Evolutionary conservation across 768 basidiomycete genomes (phyloP).

Genomic region (Porphyrellus cyaneotinctus): DNA sequence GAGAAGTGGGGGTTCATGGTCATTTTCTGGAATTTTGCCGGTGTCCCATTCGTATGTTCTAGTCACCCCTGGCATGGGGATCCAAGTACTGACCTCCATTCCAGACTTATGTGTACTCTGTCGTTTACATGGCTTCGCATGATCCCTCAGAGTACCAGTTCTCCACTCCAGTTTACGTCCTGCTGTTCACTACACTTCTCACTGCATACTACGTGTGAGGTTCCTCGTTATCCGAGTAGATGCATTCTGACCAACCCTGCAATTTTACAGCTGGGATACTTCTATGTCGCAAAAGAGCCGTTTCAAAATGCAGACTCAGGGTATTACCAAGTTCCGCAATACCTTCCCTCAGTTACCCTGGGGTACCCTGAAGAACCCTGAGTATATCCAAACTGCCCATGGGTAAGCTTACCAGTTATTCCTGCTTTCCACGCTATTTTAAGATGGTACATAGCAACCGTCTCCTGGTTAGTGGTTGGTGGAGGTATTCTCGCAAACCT

Average conservation of each 20-base stretch:
- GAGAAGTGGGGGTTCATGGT: slow-evolving; percentile 99
- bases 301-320: slow-evolving; percentile 97
- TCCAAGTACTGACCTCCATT: background rate
- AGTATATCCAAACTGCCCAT: slow-evolving; percentile 89
- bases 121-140: slow-evolving; percentile 96
- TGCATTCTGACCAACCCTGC: background rate
- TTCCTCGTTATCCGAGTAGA: background rate
- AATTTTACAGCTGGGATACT: slow-evolving; percentile 73
- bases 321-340: slow-evolving; percentile 77
- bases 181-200: slow-evolving; percentile 71
- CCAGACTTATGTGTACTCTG: slow-evolving; percentile 94
- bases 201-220: slow-evolving; percentile 83
- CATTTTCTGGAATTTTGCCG: slow-evolving; percentile 97
- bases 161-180: slow-evolving; percentile 67
- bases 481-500: slow-evolving; percentile 92
- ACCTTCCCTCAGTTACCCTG: slow-evolving; percentile 94
- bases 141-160: slow-evolving; percentile 85
- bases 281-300: slow-evolving; percentile 95
- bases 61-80: background rate
- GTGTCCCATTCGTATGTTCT: slow-evolving; percentile 80
- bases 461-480: slow-evolving; percentile 89
- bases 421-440: slow-evolving; percentile 1
- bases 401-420: slow-evolving; percentile 47
- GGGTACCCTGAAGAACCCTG: slow-evolving; percentile 78
- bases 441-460: slow-evolving; percentile 59